phyloP scores from a whole-genome alignment of 2,329 filamentous ascomycete genomes.

The Ceratocystis cubensis region DNA sequence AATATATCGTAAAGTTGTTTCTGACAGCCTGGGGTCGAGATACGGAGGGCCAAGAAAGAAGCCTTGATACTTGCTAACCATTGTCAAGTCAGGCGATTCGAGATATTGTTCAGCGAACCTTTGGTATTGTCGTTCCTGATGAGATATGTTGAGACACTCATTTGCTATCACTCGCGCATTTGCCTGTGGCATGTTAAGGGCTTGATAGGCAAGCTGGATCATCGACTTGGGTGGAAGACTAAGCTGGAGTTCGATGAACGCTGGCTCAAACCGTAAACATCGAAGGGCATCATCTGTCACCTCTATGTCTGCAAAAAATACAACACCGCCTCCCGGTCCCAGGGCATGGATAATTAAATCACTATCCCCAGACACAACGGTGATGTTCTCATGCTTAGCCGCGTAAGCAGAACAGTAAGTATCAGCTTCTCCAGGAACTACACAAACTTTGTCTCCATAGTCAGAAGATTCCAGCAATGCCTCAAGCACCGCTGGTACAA shows the following conservation, averaged over 20 bases:
- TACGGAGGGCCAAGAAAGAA: constrained; percentile 8
- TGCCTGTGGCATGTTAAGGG: constrained; percentile 22
- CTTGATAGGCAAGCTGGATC: constrained; percentile 27
- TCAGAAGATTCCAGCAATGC: constrained; percentile 39
- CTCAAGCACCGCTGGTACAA: constrained; percentile 67
- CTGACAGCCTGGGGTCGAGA: constrained; percentile 32
- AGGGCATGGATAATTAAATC: constrained; percentile 69
- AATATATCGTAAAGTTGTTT: constrained; percentile 29
- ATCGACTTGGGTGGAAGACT: constrained; percentile 26
- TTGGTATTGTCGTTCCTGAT: neutral
- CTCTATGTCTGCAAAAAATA: constrained; percentile 36
- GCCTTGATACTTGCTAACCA: neutral
- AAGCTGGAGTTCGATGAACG: constrained; percentile 33
- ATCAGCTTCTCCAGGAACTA: constrained; percentile 80
- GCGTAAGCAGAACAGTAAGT: constrained; percentile 55
- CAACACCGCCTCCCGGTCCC: constrained; percentile 50
- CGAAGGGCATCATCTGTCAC: constrained; percentile 20
- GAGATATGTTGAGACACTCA: neutral
- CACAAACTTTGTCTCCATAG: constrained; percentile 35
- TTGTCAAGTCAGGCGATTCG: constrained; percentile 6
- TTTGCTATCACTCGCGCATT: constrained; percentile 21
- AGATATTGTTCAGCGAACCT: constrained; percentile 12
- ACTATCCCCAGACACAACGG: constrained; percentile 70
- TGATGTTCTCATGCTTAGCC: constrained; percentile 41
- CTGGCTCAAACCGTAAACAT: constrained; percentile 27